phyloP scores from a whole-genome alignment of 345 rosid species.

The Alliaria petiolata region DNA sequence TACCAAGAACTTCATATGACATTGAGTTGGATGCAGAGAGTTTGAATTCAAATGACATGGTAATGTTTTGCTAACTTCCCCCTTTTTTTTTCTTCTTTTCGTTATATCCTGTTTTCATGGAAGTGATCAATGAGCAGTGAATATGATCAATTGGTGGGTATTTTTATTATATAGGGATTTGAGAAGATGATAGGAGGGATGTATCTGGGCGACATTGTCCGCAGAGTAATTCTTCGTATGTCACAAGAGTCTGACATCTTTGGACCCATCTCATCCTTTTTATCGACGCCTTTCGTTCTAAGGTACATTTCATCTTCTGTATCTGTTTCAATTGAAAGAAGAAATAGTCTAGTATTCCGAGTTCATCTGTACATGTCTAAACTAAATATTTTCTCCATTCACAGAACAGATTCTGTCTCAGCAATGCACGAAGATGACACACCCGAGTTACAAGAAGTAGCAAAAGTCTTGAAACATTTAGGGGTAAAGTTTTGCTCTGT shows the following conservation, averaged over 20 bases:
- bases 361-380: background rate
- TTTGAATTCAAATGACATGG: constrained; percentile 90
- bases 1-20: constrained; percentile 90
- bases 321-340: background rate
- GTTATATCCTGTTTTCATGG: background rate
- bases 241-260: constrained; percentile 63
- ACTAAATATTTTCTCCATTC: background rate
- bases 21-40: constrained; percentile 76
- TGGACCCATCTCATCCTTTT: constrained; percentile 59
- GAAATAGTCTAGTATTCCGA: background rate
- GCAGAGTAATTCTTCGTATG: constrained; percentile 84
- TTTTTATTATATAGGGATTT: constrained; percentile 61
- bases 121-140: background rate
- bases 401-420: constrained; percentile 60
- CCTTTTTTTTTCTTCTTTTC: background rate
- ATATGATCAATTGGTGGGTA: background rate
- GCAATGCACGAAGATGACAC: constrained; percentile 89
- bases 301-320: constrained; percentile 38
- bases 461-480: constrained; percentile 59
- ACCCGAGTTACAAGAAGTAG: constrained; percentile 62
- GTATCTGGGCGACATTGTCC: constrained; percentile 91
- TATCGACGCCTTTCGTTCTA: constrained; percentile 56
- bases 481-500: constrained; percentile 40
- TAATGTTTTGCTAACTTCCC: constrained; percentile 10
- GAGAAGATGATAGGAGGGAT: constrained; percentile 98